Conservation (phyloP, 257 asterid species). For the Verbascum thapsus region DNA sequence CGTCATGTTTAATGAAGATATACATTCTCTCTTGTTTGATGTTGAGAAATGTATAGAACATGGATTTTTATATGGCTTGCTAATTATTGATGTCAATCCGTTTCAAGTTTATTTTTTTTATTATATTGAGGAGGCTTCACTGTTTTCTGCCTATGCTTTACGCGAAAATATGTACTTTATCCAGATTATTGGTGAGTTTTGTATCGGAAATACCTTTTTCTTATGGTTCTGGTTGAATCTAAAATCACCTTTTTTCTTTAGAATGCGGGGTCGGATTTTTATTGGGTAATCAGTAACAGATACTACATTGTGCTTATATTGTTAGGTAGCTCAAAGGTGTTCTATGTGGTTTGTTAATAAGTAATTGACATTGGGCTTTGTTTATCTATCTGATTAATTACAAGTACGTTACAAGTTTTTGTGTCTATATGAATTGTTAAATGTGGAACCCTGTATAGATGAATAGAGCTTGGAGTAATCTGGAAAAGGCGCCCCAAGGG, state of each 20-base stretch:
- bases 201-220: too few relatives aligned
- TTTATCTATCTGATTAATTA: not conserved
- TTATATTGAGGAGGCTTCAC: too few relatives aligned
- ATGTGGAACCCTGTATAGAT: slow-evolving; percentile 51
- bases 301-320: too few relatives aligned
- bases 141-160: not conserved
- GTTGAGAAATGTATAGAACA: slow-evolving; percentile 5
- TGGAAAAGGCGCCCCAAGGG: slow-evolving; percentile 88
- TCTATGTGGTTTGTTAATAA: slow-evolving; percentile 4
- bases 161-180: not conserved
- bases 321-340: not conserved
- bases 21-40: too few relatives aligned
- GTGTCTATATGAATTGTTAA: slow-evolving; percentile 25
- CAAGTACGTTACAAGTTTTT: slow-evolving; percentile 12
- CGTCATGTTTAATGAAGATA: too few relatives aligned
- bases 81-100: not conserved
- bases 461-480: slow-evolving; percentile 80
- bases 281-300: too few relatives aligned
- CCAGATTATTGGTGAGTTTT: too few relatives aligned
- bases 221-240: too few relatives aligned
- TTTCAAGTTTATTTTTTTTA: not conserved
- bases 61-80: not conserved
- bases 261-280: not conserved
- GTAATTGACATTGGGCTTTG: not conserved
- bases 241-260: not conserved